phyloP scores from a whole-genome alignment of 108 stramenopile genomes.

The Phaeodactylum tricornutum region DNA sequence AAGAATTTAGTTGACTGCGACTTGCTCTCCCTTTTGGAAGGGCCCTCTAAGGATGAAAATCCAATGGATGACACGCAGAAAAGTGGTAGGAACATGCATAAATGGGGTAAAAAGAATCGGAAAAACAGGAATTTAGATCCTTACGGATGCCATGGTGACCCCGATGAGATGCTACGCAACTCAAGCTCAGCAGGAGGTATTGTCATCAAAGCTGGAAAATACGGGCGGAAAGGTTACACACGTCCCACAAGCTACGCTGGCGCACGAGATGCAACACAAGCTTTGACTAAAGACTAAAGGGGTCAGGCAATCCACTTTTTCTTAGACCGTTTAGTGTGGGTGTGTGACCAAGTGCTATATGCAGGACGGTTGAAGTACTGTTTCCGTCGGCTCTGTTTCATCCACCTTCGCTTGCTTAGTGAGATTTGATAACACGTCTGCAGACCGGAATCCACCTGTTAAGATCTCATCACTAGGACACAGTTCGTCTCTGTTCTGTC shows the following conservation, averaged over 20 bases:
- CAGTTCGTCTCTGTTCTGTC: too few relatives aligned
- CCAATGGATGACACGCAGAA: conserved; percentile 27
- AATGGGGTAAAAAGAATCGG: conserved; percentile 80
- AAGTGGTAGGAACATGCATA: conserved; percentile 41
- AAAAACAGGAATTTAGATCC: conserved; percentile 85
- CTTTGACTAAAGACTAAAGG: too few relatives aligned
- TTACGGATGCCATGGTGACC: conserved; percentile 74
- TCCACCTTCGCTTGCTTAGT: too few relatives aligned
- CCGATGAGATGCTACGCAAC: conserved; percentile 31
- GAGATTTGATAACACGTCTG: too few relatives aligned
- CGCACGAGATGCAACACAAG: conserved; percentile 5
- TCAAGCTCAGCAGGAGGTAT: conserved; percentile 6
- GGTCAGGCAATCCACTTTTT: too few relatives aligned
- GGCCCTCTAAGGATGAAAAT: conserved; percentile 21
- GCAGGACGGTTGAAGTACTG: too few relatives aligned
- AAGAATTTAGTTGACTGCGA: too few relatives aligned
- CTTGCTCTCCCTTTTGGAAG: conserved; percentile 5
- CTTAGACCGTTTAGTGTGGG: too few relatives aligned
- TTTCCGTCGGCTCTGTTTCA: too few relatives aligned
- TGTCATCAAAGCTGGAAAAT: conserved; percentile 57
- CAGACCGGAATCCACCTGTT: too few relatives aligned
- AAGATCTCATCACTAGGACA: too few relatives aligned
- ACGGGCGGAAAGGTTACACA: conserved; percentile 46
- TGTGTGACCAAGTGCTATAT: too few relatives aligned
- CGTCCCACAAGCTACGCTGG: conserved; percentile 51